phyloP scores from a whole-genome alignment of 371 early-diverging fungal species.

The Mortierella sp. region DNA sequence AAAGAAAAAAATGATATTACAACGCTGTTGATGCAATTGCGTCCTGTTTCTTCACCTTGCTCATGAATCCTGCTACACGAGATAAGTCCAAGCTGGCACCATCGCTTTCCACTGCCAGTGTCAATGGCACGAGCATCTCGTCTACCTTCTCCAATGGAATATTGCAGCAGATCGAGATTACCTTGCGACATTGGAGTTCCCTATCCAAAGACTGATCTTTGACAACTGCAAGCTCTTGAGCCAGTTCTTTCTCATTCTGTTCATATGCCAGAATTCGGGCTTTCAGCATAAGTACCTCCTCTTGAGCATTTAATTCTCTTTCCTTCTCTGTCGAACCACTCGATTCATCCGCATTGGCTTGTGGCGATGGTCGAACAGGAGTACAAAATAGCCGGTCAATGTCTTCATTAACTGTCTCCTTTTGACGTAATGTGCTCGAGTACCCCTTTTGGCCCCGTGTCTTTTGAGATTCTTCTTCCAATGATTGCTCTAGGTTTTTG shows the following conservation, averaged over 20 bases:
- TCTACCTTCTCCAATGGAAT: slow-evolving; percentile 78
- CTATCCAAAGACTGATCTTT: slow-evolving; percentile 61
- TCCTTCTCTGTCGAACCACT: slow-evolving; percentile 11
- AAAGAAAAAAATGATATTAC: neutral
- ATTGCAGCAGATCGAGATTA: slow-evolving; percentile 83
- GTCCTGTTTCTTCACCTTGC: slow-evolving; percentile 64
- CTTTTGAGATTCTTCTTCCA: slow-evolving; percentile 55
- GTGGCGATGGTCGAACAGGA: neutral
- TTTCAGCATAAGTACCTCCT: slow-evolving; percentile 57
- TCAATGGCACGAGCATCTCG: slow-evolving; percentile 72
- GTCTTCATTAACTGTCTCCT: slow-evolving; percentile 12
- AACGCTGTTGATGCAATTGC: slow-evolving; percentile 30
- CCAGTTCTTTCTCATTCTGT: slow-evolving; percentile 59
- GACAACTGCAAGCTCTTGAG: slow-evolving; percentile 57
- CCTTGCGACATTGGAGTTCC: slow-evolving; percentile 77
- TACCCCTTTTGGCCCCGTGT: slow-evolving; percentile 42
- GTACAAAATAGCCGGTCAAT: slow-evolving; percentile 15
- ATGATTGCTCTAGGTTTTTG: slow-evolving; percentile 61
- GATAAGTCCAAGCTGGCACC: slow-evolving; percentile 70
- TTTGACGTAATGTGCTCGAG: slow-evolving; percentile 17
- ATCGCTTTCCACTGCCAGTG: slow-evolving; percentile 82
- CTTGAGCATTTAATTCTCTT: slow-evolving; percentile 28
- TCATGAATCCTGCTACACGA: slow-evolving; percentile 73
- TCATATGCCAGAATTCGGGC: slow-evolving; percentile 65
- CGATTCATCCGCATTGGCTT: neutral